Evolutionary conservation across 192 early-diverging fungal genomes (phyloP), one percentile per base, ranked within the genome.

Genomic region (Podochytrium sp.): DNA sequence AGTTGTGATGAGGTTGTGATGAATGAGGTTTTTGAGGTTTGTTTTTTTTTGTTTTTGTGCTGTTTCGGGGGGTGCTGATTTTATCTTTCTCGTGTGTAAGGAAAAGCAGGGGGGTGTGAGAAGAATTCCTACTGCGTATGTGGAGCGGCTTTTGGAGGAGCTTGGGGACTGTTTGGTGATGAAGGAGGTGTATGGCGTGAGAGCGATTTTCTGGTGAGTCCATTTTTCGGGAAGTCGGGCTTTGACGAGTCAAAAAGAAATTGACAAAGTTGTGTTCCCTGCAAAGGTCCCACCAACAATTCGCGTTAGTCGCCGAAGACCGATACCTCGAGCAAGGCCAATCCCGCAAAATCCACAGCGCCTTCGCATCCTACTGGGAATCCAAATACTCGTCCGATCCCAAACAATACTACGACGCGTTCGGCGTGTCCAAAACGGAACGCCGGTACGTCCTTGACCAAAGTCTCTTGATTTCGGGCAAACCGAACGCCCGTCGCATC

Each of bases 1-100:
- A 40, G 32, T 41, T 73, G 68, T 47, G 76, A 78, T 57, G 76
- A 78, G 35, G 52, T 61, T 18, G 76, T 66, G 10, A 55, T 78
- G 65, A 70, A 67, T 42, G 75, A 76, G 25, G 56, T 78, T 35
- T 74, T 74, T 32, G 56, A 78, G 71, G 76, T 78, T 37, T 71
- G 37, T 25, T 12, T 4, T 33, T 25, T 10, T 39, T n/a, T n/a
- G n/a, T n/a, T n/a, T n/a, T n/a, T n/a, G n/a, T n/a, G n/a, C n/a
- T n/a, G n/a, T n/a, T n/a, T n/a, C n/a, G n/a, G n/a, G n/a, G n/a
- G n/a, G n/a, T n/a, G n/a, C n/a, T n/a, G n/a, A n/a, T n/a, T n/a
- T n/a, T n/a, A n/a, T n/a, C n/a, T n/a, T n/a, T n/a, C n/a, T n/a
- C n/a, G n/a, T n/a, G n/a, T n/a, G n/a, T n/a, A n/a, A n/a, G n/a